phyloP scores from a whole-genome alignment of 192 early-diverging fungal species.

The Geranomyces michiganensis region DNA sequence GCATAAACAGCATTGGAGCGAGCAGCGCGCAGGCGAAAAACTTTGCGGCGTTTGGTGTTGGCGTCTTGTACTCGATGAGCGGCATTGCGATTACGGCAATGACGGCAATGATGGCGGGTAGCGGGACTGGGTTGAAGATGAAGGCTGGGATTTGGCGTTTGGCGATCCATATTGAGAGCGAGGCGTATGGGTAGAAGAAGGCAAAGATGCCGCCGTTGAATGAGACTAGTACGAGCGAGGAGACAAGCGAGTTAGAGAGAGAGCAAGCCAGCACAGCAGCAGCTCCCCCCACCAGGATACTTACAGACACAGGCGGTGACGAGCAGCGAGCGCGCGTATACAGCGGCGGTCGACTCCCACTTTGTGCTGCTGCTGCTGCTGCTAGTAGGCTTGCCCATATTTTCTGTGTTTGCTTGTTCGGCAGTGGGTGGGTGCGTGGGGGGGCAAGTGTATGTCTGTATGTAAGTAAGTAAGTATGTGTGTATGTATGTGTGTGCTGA shows the following conservation, averaged over 20 bases:
- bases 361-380: too few species aligned
- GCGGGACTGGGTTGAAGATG: not conserved
- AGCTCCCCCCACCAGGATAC: too few species aligned
- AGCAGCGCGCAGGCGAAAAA: not conserved
- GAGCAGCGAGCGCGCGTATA: too few species aligned
- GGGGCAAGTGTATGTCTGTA: too few species aligned
- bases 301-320: too few species aligned
- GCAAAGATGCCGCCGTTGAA: constrained; percentile 4
- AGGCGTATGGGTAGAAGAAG: constrained; percentile 12
- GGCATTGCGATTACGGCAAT: not conserved
- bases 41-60: not conserved
- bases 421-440: too few species aligned
- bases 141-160: not conserved
- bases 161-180: not conserved
- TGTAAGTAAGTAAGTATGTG: too few species aligned
- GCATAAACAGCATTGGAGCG: constrained; percentile 6
- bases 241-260: not conserved
- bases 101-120: not conserved
- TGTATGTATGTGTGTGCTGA: too few species aligned
- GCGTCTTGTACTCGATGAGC: not conserved
- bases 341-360: too few species aligned
- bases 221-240: not conserved
- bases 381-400: too few species aligned
- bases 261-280: too few species aligned
- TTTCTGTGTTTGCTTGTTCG: too few species aligned